Evolutionary conservation across 352 stramenopile species (phyloP).

Genomic region (Phytopythium mirpurense): DNA sequence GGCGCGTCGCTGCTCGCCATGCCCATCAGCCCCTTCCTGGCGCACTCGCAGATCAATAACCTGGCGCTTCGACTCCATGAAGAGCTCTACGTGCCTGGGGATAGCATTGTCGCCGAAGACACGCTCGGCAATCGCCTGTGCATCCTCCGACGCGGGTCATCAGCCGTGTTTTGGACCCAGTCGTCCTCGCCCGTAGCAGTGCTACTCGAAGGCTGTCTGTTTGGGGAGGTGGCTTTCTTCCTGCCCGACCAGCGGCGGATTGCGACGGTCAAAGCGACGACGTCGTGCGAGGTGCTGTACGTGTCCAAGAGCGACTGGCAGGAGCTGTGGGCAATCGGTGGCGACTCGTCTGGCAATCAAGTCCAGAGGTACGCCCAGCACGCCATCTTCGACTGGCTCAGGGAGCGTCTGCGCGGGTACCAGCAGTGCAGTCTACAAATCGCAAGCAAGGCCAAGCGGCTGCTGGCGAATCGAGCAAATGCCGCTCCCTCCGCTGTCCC

Average conservation of each 20-base stretch:
- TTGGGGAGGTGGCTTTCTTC: conserved; percentile 72
- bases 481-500: too few relatives aligned
- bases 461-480: conserved; percentile 10
- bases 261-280: conserved; percentile 53
- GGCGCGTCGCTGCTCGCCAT: conserved; percentile 37
- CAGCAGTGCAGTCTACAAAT: conserved; percentile 27
- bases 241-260: conserved; percentile 46
- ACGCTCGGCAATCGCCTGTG: conserved; percentile 55
- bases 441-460: conserved; percentile 36
- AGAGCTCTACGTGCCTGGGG: conserved; percentile 66
- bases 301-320: conserved; percentile 59
- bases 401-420: conserved; percentile 32
- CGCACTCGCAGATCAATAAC: conserved; percentile 56
- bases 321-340: conserved; percentile 39
- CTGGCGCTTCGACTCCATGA: conserved; percentile 52
- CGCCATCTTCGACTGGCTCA: conserved; percentile 59
- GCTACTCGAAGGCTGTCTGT: conserved; percentile 54
- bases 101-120: conserved; percentile 55
- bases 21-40: conserved; percentile 55
- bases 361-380: conserved; percentile 48
- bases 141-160: conserved; percentile 45
- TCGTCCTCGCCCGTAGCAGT: conserved; percentile 49
- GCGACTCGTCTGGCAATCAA: conserved; percentile 32
- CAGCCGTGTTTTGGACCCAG: conserved; percentile 46
- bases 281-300: conserved; percentile 56